A percentile compares a stretch with the other conserved stretches of the same genome.
Evolutionary conservation across 257 asterid species (phyloP).

Genomic region (Orobanche coerulescens): DNA sequence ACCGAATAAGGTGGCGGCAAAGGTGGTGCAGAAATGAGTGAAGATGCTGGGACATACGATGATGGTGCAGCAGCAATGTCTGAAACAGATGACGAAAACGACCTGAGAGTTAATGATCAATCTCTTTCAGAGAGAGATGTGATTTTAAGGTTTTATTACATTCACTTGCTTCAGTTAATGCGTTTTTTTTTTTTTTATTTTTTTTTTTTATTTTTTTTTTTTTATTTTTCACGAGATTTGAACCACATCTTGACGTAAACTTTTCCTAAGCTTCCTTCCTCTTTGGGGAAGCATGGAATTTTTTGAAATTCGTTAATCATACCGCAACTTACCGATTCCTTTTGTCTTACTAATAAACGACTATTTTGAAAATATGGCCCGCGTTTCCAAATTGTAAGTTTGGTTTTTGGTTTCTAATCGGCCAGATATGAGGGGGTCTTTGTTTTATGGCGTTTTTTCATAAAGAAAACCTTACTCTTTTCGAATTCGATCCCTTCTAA

Average conservation of each 20-base stretch:
- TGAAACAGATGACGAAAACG: slow-evolving; percentile 59
- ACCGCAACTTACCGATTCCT: not conserved
- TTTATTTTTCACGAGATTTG: not conserved
- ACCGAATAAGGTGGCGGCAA: no score
- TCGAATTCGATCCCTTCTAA: not conserved
- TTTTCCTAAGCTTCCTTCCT: not conserved
- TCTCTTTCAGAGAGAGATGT: slow-evolving; percentile 29
- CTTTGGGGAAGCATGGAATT: not conserved
- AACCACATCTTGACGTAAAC: not conserved
- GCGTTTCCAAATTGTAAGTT: not conserved
- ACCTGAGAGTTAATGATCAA: slow-evolving; percentile 25
- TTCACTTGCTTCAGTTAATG: not conserved
- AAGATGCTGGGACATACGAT: slow-evolving; percentile 34
- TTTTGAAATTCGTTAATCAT: not conserved
- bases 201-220: not conserved
- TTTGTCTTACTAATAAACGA: not conserved
- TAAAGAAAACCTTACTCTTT: not conserved
- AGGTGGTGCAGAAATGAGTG: slow-evolving; percentile 31
- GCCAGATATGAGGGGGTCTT: not conserved
- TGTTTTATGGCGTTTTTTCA: not conserved
- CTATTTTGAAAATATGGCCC: not conserved
- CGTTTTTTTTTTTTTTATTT: no score
- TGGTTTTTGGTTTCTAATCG: not conserved
- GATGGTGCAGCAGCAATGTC: slow-evolving; percentile 37
- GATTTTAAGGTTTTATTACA: slow-evolving; percentile 36